Base-by-base conservation (phyloP, 352 stramenopile species). In the Globisporangium carolinianum region DNA sequence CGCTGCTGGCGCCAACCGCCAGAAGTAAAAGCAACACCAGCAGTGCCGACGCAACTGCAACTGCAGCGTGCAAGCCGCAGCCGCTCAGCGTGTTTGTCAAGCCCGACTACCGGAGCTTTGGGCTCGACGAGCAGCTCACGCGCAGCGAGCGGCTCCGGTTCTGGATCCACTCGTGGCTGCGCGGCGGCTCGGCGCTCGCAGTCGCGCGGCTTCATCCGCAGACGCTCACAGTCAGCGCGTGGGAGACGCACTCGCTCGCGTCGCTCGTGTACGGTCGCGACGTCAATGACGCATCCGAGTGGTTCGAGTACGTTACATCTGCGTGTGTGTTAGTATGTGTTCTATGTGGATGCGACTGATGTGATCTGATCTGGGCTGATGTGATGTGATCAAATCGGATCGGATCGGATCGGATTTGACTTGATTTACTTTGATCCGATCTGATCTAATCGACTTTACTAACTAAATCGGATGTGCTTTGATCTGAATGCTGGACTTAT, bases 81-180 rank as follows among this genome's bases (percentile, higher is more conserved):
- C 69, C 76, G 0, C 59, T 89, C 49, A 88, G 76, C 9, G 53
- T 94, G 3, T 87, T 90, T 47, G 68, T 87, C 36, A 94, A 92
- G 50, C 66, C 79, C 7, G 83, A 94, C 59, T 79, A 86, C 37
- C 66, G 72, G 18, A 62, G 68, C 8, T 58, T 86, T 0, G 66
- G 67, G n/a, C 17, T 86, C 6, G 60, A 74, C 14, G 85, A 94
- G 53, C 71, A 76, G 58, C 55, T 93, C 18, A 84, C 79, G 14
- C 61, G 61, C 1, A 84, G 74, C 52, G 85, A 94, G 53, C 62
- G 74, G 43, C 74, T 73, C 15, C 68, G 69, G 1, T 76, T 89
- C 50, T 91, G 83, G 82, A 58, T 94, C 1, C 77, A 93, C 61
- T 84, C 83, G 5, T 94, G 85, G 85, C 63, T 94, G 12, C 77